Percentiles rank a stretch among this genome's conserved stretches.
Evolutionary conservation across 2,329 filamentous ascomycete genomes (phyloP).

Genomic region (Phyllosticta citribraziliensis): DNA sequence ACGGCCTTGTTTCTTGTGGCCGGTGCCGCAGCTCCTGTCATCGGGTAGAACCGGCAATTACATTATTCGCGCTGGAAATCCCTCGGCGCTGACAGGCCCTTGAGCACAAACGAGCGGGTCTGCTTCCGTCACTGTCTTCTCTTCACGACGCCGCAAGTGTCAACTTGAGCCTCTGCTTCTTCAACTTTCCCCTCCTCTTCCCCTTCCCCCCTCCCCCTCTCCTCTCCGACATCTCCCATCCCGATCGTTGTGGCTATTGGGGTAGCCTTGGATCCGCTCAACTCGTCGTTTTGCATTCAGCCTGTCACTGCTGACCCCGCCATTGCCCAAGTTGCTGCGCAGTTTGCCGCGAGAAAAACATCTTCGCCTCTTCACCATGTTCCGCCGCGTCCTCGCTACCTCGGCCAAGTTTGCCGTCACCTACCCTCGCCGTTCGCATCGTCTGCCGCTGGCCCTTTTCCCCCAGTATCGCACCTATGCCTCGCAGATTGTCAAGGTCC

Average conservation of each 20-base stretch:
- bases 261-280: neutral
- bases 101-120: slow-evolving; percentile 1
- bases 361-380: neutral
- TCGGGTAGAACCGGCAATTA: neutral
- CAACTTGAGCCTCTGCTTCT: slow-evolving; percentile 8
- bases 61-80: neutral
- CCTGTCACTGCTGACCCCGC: neutral
- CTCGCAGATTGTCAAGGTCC: slow-evolving; percentile 83
- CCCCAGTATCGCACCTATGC: slow-evolving; percentile 35
- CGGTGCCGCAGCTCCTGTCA: neutral
- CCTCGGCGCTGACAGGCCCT: neutral
- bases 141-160: slow-evolving; percentile 1
- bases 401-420: slow-evolving; percentile 13
- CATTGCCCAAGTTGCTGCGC: neutral
- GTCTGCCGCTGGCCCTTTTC: slow-evolving; percentile 17
- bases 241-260: neutral
- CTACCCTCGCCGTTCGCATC: slow-evolving; percentile 19
- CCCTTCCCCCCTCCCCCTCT: neutral
- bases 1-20: neutral
- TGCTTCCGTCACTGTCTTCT: slow-evolving; percentile 6
- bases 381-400: slow-evolving; percentile 11
- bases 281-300: neutral
- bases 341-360: neutral
- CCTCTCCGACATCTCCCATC: neutral
- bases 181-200: slow-evolving; percentile 6